phyloP scores from a whole-genome alignment of 768 basidiomycete genomes.

The Lactifluus hygrophoroides region DNA sequence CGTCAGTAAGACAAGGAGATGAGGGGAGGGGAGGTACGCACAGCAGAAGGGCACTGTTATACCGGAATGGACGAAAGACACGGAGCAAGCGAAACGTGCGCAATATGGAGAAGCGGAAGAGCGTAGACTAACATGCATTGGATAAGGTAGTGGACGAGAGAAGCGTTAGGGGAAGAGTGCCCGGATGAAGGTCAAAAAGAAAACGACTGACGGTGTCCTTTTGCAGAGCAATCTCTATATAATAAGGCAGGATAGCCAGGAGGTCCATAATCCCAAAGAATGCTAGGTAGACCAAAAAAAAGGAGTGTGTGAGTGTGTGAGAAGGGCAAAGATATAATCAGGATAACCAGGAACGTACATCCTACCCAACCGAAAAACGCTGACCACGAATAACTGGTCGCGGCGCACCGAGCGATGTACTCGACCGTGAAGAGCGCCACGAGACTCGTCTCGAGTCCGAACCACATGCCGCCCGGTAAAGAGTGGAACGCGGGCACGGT shows the following conservation, averaged over 20 bases:
- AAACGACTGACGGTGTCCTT: conserved; percentile 68
- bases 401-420: conserved; percentile 61
- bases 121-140: conserved; percentile 46
- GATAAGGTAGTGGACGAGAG: neutral
- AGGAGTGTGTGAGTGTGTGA: neutral
- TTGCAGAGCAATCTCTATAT: conserved; percentile 72
- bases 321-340: neutral
- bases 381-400: conserved; percentile 65
- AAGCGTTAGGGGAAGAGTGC: neutral
- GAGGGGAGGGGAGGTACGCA: conserved; percentile 26
- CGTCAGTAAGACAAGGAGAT: neutral
- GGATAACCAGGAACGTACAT: conserved; percentile 37
- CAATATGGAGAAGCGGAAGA: conserved; percentile 87
- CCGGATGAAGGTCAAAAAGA: neutral
- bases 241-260: conserved; percentile 81
- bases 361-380: conserved; percentile 55
- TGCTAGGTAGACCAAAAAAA: conserved; percentile 31
- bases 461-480: conserved; percentile 65
- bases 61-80: conserved; percentile 84
- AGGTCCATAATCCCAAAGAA: conserved; percentile 85
- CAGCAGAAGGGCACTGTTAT: conserved; percentile 76
- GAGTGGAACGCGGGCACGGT: conserved; percentile 72
- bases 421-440: conserved; percentile 85
- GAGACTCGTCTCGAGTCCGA: conserved; percentile 78
- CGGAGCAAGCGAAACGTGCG: conserved; percentile 83